These are phyloP conservation scores for Dendrocalamus latiflorus DNA, from an alignment of 202 grass and related monocot species.

Conservation along the genomic window DNA sequence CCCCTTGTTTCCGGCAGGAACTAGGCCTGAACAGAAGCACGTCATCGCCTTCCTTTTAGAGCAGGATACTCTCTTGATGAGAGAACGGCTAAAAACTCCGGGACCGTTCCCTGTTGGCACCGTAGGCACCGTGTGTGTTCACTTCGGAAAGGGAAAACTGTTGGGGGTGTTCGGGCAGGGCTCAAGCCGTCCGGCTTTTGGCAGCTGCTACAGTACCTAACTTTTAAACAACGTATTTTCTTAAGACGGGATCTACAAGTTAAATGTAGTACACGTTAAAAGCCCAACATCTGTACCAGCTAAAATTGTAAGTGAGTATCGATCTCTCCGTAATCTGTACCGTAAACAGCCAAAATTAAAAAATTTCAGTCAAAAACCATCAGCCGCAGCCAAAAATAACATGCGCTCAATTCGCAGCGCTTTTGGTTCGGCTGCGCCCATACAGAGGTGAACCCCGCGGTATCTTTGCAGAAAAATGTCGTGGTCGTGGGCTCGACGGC, in stretches of 20 bases:
- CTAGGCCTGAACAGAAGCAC: background rate
- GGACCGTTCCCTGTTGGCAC: background rate
- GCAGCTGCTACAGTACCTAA: too few relatives aligned
- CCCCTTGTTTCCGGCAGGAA: background rate
- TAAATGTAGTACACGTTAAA: too few relatives aligned
- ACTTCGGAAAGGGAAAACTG: slow-evolving; percentile 18
- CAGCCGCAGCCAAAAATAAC: too few relatives aligned
- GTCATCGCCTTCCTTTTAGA: background rate
- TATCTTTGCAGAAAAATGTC: slow-evolving; percentile 25
- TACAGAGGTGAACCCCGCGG: background rate
- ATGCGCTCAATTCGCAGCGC: background rate
- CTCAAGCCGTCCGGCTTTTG: too few relatives aligned
- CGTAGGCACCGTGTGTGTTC: background rate
- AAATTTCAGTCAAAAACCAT: too few relatives aligned
- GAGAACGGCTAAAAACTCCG: background rate
- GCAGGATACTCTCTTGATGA: background rate
- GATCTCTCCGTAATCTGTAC: too few relatives aligned
- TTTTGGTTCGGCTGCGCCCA: slow-evolving; percentile 7
- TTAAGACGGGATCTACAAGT: too few relatives aligned
- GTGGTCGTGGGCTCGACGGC: background rate
- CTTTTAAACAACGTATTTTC: too few relatives aligned
- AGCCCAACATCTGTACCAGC: too few relatives aligned
- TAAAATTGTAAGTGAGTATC: too few relatives aligned
- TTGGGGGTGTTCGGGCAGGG: too few relatives aligned
- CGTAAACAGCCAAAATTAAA: too few relatives aligned